A percentile compares a stretch with the other conserved stretches of the same genome.
These are phyloP conservation scores for Macrolepiota fuliginosa DNA, from an alignment of 768 basidiomycete genomes.

Conservation along the genomic window DNA sequence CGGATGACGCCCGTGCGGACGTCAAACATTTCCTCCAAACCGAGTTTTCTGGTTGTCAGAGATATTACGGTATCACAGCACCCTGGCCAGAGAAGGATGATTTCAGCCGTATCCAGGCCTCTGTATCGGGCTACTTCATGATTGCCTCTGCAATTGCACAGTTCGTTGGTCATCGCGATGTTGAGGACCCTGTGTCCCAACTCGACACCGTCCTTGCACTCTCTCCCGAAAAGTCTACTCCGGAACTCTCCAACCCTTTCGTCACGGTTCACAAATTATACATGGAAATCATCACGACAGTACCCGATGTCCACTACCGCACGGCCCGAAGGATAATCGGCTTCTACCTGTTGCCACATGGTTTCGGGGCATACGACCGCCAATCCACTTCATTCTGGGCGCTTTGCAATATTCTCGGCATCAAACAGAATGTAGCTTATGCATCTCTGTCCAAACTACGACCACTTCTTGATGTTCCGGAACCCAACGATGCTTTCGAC, in stretches of 20 bases:
- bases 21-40: background rate
- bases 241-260: background rate
- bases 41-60: background rate
- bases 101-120: background rate
- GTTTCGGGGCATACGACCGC: background rate
- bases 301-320: background rate
- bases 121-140: background rate
- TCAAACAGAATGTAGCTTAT: background rate
- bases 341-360: background rate
- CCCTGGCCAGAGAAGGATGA: background rate
- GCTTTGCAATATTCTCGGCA: background rate
- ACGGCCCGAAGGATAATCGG: background rate
- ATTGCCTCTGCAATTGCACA: background rate
- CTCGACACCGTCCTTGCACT: background rate
- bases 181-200: background rate
- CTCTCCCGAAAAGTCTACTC: background rate
- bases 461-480: background rate
- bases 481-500: background rate
- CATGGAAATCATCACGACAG: background rate
- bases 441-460: background rate
- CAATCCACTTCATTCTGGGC: background rate
- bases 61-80: background rate
- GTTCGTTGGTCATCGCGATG: background rate
- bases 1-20: no score
- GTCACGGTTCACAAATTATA: background rate